Base-by-base conservation (phyloP, 441 rosid species). In the Populus hybrid region DNA sequence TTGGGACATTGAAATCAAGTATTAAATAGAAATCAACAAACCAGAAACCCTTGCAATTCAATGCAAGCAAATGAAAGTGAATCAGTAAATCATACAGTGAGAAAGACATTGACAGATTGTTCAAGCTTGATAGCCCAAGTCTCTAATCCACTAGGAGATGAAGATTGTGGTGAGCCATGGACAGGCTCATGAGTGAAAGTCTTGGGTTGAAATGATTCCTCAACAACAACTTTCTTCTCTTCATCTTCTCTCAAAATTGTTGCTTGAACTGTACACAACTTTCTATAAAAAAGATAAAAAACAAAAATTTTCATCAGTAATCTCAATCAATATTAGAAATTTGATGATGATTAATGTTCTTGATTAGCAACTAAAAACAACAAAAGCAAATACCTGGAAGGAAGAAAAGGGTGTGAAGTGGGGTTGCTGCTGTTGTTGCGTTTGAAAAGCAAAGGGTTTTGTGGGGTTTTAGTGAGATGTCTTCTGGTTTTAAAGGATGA, bases 101-200 rank as follows among this genome's bases (percentile, higher is more conserved):
- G 97, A 80, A 95, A 88, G 80, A 95, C 78, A 82, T 95, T 93
- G 30, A 91, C 67, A 76, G 91, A 87, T 79, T 91, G 94, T 74
- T 95, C 98, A 70, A 92, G 7, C 89, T 91, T 92, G 81, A 95
- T 85, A 78, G 83, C 65, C 95, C 88, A 92, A 50, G 75, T 76
- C 76, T 88, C 95, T 46, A 79, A 38, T 71, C 76, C 86, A 80
- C 83, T 79, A 66, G 86, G 40, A 7, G 94, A 77, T 24, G 89
- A 84, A 80, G 19, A 79, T 75, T 6, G 69, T n/a, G 76, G 67
- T 11, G 88, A 69, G 50, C 82, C 87, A 35, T 24, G 83, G 1
- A 50, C 19, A 50, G 46, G 46, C 46, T 70, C 57, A 3, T 75
- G 84, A 69, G 85, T 82, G 67, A 85, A 75, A 69, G 77, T 83